These are phyloP conservation scores for Ophiosphaerella herpotricha DNA, from an alignment of 2,329 filamentous ascomycete genomes.

Conservation along the genomic window DNA sequence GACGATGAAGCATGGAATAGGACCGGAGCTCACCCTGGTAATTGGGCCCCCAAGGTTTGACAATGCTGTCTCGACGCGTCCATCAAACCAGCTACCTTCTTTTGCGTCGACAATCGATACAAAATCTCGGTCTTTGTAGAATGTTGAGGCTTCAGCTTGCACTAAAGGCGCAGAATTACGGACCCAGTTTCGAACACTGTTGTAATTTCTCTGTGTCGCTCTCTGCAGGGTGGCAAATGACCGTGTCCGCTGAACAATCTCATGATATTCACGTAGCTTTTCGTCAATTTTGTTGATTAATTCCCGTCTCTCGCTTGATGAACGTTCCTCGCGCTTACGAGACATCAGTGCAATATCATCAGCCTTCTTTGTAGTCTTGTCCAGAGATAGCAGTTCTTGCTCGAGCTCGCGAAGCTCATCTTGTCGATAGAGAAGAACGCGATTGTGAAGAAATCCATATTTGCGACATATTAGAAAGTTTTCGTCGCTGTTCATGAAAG, in stretches of 20 bases:
- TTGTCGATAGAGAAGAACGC: constrained; percentile 20
- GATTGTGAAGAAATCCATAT: constrained; percentile 17
- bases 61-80: constrained; percentile 10
- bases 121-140: background rate
- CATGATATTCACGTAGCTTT: constrained; percentile 17
- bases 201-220: background rate
- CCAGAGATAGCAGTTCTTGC: constrained; percentile 9
- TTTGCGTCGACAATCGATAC: constrained; percentile 9
- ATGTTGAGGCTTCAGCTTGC: background rate
- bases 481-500: constrained; percentile 26
- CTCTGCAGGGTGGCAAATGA: constrained; percentile 11
- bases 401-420: constrained; percentile 20
- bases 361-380: constrained; percentile 2
- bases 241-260: constrained; percentile 14
- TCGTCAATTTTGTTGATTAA: constrained; percentile 19
- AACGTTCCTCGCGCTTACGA: constrained; percentile 5
- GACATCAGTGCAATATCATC: constrained; percentile 4
- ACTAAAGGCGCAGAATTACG: background rate
- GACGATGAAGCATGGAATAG: background rate
- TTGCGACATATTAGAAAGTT: constrained; percentile 29
- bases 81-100: constrained; percentile 23
- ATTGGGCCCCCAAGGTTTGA: constrained; percentile 5
- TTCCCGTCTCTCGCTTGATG: background rate
- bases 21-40: constrained; percentile 2
- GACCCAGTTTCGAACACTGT: background rate